These are phyloP conservation scores for Leishmania guyanensis DNA, from an alignment of 208 protist genomes.

Conservation along the genomic window DNA sequence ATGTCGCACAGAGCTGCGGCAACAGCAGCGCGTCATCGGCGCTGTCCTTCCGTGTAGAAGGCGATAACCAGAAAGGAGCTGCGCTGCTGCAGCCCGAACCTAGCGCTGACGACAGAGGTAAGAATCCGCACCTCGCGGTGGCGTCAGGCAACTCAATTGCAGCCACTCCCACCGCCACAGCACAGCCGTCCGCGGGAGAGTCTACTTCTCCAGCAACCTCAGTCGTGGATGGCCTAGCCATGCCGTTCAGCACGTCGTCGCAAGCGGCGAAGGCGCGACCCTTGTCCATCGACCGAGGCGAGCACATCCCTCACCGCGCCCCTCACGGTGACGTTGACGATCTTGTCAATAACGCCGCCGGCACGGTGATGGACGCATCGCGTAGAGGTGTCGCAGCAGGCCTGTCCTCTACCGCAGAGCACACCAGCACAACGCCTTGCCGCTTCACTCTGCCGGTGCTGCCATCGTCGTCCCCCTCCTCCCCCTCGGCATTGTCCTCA, in stretches of 20 bases:
- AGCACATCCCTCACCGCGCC: neutral
- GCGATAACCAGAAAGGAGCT: neutral
- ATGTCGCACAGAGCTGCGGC: conserved; percentile 5
- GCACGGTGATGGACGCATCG: neutral
- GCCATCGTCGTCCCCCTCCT: neutral
- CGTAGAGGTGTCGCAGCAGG: neutral
- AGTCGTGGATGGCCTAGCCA: neutral
- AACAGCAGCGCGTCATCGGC: neutral
- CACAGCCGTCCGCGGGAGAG: neutral
- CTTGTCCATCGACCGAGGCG: conserved; percentile 10
- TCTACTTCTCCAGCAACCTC: neutral
- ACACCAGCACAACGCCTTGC: neutral
- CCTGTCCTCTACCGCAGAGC: neutral
- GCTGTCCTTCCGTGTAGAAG: neutral
- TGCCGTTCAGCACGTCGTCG: neutral
- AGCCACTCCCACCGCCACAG: neutral
- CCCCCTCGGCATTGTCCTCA: neutral
- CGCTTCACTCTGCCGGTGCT: neutral
- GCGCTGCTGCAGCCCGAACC: neutral
- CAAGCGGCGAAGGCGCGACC: neutral
- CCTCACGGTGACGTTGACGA: neutral
- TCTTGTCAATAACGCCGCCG: neutral
- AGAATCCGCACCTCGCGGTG: neutral
- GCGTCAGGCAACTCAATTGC: neutral
- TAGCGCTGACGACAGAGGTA: neutral